Conservation (phyloP, 352 stramenopile genomes). For the Pythium volutum region DNA sequence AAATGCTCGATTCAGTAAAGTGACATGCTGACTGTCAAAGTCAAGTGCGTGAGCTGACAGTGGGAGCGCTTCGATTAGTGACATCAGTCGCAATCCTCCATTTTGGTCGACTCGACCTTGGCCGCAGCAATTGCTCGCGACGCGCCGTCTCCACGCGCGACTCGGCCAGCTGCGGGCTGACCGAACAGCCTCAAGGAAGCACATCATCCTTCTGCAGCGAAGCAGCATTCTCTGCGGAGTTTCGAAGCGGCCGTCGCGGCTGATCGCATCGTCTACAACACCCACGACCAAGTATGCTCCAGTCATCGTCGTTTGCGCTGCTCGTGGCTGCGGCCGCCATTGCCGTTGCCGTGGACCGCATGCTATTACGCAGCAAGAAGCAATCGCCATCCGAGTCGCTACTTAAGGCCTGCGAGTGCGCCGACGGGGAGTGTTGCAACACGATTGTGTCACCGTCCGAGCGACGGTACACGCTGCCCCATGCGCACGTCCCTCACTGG, state of each 20-base stretch:
- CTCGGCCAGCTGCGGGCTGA: background rate
- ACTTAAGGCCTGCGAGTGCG: conserved; percentile 47
- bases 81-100: background rate
- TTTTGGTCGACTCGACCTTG: background rate
- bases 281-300: conserved; percentile 5
- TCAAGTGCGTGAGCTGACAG: background rate
- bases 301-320: conserved; percentile 11
- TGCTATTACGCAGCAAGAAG: conserved; percentile 6
- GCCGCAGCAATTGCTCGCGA: background rate
- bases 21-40: background rate
- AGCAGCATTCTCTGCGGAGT: background rate
- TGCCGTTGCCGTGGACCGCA: conserved; percentile 32
- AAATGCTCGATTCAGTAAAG: background rate
- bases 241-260: background rate
- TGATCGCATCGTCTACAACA: background rate
- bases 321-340: conserved; percentile 20
- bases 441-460: conserved; percentile 45
- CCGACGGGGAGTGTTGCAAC: conserved; percentile 77
- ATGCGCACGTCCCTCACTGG: conserved; percentile 72
- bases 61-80: background rate
- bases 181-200: background rate
- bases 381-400: background rate
- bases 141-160: background rate
- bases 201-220: background rate
- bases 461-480: conserved; percentile 67